Conservation (phyloP, 345 rosid genomes). For the Acer yangbiense region DNA sequence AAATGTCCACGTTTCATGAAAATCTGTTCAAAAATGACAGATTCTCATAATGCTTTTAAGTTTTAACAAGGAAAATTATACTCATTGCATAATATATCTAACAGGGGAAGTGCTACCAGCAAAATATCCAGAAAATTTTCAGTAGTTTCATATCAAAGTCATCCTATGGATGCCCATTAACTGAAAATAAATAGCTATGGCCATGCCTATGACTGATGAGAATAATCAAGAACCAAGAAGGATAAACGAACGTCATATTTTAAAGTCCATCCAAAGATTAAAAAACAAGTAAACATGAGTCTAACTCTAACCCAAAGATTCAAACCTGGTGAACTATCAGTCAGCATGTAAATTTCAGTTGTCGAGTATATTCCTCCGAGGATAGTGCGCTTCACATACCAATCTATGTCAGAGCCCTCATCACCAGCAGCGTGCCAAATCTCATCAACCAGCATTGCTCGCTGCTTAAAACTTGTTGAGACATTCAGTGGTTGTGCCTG, state of each 20-base stretch:
- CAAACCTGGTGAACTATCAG: constrained; percentile 87
- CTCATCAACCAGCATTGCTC: constrained; percentile 88
- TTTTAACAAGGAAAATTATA: too few relatives aligned
- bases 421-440: constrained; percentile 86
- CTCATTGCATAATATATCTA: background rate
- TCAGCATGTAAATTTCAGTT: constrained; percentile 91
- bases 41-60: background rate
- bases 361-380: constrained; percentile 96
- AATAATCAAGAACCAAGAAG: background rate
- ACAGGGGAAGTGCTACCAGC: background rate
- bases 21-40: constrained; percentile 44
- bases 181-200: background rate
- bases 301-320: background rate
- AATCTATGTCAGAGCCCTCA: constrained; percentile 71
- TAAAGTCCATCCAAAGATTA: background rate
- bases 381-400: constrained; percentile 88
- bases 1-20: constrained; percentile 78
- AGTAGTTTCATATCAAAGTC: background rate
- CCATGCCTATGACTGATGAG: background rate
- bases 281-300: background rate
- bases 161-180: background rate
- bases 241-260: too few relatives aligned
- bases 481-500: constrained; percentile 88
- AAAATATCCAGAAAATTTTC: background rate
- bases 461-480: constrained; percentile 83